phyloP scores from a whole-genome alignment of 306 rosid genomes.

The Sesbania bispinosa region DNA sequence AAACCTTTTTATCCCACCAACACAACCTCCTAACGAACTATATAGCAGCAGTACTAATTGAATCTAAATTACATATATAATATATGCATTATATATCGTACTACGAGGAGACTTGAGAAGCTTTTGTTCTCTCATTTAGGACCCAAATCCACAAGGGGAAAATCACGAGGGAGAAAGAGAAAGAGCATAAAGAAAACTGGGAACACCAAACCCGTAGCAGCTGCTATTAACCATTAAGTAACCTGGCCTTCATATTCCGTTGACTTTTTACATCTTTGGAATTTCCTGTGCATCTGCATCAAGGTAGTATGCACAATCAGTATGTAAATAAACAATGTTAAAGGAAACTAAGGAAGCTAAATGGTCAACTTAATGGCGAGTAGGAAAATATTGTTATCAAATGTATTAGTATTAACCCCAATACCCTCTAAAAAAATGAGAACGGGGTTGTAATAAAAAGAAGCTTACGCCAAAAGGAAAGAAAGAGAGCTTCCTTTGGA shows the following conservation, averaged over 20 bases:
- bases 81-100: conserved; percentile 46
- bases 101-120: conserved; percentile 26
- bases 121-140: conserved; percentile 32
- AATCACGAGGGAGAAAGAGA: not conserved
- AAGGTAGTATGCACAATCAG: not conserved
- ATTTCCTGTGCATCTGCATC: conserved; percentile 51
- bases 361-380: conserved; percentile 12
- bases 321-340: not conserved
- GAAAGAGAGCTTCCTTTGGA: not conserved
- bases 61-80: conserved; percentile 40
- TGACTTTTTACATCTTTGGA: conserved; percentile 45
- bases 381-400: conserved; percentile 1
- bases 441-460: not conserved
- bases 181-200: conserved; percentile 13
- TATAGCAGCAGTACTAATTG: conserved; percentile 23
- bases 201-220: conserved; percentile 35
- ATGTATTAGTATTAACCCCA: not conserved
- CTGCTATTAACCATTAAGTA: conserved; percentile 32
- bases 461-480: not conserved
- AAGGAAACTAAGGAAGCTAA: not conserved
- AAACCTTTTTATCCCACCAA: conserved; percentile 44
- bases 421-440: not conserved
- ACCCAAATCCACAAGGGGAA: conserved; percentile 43
- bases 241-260: conserved; percentile 45
- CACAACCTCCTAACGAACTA: conserved; percentile 38